A percentile compares a stretch with the other conserved stretches of the same genome.
phyloP scores from a whole-genome alignment of 129 eudicot genomes.

The Rutidosis leptorrhynchoides region DNA sequence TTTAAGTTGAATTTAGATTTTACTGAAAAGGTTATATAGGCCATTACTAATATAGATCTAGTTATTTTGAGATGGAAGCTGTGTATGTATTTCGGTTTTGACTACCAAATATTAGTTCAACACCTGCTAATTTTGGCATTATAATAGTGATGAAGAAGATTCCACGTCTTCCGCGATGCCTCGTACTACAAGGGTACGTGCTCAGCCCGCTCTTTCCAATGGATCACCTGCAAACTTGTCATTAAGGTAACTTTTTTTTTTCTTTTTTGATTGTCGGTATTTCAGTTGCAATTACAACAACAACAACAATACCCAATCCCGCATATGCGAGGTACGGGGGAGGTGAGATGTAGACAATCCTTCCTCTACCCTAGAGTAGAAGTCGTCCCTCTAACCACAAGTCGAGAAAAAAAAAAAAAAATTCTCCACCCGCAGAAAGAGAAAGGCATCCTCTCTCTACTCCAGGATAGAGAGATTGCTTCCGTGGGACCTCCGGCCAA shows the following conservation, averaged over 20 bases:
- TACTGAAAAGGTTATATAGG: background rate
- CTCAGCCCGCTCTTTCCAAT: conserved; percentile 54
- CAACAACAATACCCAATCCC: no score
- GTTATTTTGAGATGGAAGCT: background rate
- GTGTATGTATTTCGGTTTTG: conserved; percentile 8
- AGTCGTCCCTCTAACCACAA: no score
- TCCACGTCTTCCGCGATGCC: conserved; percentile 58
- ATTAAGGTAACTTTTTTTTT: conserved; percentile 43
- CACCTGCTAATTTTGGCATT: background rate
- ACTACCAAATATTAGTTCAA: background rate
- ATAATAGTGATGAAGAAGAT: conserved; percentile 91
- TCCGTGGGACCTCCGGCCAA: no score
- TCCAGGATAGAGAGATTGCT: no score
- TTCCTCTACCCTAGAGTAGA: no score
- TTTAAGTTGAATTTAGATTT: background rate
- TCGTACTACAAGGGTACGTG: conserved; percentile 37
- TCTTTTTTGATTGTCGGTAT: background rate
- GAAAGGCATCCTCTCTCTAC: no score
- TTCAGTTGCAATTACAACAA: background rate
- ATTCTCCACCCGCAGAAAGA: no score
- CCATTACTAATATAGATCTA: background rate
- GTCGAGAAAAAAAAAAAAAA: no score
- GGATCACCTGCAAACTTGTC: conserved; percentile 50
- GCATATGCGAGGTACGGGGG: no score
- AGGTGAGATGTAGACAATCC: no score